A percentile compares a stretch with the other conserved stretches of the same genome.
phyloP scores from a whole-genome alignment of 2,329 filamentous ascomycete species.

The Claviceps purpurea region DNA sequence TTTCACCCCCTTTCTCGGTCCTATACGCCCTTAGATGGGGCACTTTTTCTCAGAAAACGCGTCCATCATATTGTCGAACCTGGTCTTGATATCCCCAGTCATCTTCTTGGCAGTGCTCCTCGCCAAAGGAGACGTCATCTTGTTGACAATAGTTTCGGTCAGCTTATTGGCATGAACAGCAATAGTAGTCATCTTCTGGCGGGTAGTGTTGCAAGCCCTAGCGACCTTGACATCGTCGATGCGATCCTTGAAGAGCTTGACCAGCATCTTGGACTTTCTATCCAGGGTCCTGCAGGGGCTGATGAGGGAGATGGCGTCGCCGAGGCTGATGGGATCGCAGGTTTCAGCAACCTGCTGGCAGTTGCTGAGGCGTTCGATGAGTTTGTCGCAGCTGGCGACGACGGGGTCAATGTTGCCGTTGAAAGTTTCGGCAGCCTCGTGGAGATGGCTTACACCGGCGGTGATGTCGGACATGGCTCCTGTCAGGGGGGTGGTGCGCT shows the following conservation, averaged over 20 bases:
- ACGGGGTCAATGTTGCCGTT: neutral
- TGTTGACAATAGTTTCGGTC: neutral
- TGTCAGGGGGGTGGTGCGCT: neutral
- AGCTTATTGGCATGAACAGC: neutral
- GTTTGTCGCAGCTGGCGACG: neutral
- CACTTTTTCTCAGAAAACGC: neutral
- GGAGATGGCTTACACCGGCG: neutral
- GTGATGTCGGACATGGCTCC: neutral
- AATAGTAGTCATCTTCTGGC: neutral
- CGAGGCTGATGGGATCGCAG: neutral
- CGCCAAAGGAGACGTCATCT: neutral
- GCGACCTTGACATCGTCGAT: neutral
- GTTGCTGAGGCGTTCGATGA: neutral
- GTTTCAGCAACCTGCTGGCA: neutral
- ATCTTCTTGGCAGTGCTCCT: neutral
- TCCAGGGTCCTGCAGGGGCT: neutral
- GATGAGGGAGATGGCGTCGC: neutral
- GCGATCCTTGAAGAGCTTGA: neutral
- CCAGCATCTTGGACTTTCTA: neutral
- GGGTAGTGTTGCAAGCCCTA: neutral
- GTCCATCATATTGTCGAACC: neutral
- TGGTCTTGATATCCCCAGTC: neutral
- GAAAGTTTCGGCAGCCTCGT: neutral
- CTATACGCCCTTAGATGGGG: neutral
- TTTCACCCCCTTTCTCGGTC: no score